Evolutionary conservation across 306 rosid genomes (phyloP), one percentile per base, ranked within the genome.

Genomic region (Morella rubra): DNA sequence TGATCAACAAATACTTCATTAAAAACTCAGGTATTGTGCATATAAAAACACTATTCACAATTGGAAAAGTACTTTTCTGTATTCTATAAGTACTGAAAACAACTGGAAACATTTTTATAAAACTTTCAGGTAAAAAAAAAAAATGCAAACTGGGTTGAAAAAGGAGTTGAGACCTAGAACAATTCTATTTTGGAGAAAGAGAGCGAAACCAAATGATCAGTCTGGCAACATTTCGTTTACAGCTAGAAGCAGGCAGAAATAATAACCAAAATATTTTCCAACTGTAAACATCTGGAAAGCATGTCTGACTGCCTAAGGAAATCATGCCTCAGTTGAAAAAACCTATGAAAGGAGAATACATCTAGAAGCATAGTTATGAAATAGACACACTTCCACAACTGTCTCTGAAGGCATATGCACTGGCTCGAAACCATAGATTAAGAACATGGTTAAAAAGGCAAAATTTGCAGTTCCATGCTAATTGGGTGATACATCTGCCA

Each of bases 1-100:
- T 96, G 78, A 82, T 77, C 3, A 76, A 52, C 47, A 87, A 49
- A 68, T 19, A 61, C 20, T 24, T 71, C 62, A 73, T 77, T 62
- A 74, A 52, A 69, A 56, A 79, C 22, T 7, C 24, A 18, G 40
- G 52, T 47, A 24, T 71, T 67, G 50, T 18, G 14, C 44, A 6
- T 12, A 32, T 5, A 27, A 32, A 32, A 32, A 32, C 37, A 32
- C 3, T 32, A 32, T 32, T 0, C 3, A 32, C 37, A 32, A 32
- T 2, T 32, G 37, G 37, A 32, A 32, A 2, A 32, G 37, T 32
- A 32, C 37, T 32, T 32, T 32, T 32, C 37, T 32, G 37, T 2
- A 32, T 32, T 2, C 37, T 32, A 32, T 32, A 32, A 32, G 37
- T 32, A 32, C 37, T 27, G 32, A 27, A 27, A 27, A 27, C 32